Base-by-base conservation (phyloP, 2,329 filamentous ascomycete species). In the Dactylonectria estremocensis region DNA sequence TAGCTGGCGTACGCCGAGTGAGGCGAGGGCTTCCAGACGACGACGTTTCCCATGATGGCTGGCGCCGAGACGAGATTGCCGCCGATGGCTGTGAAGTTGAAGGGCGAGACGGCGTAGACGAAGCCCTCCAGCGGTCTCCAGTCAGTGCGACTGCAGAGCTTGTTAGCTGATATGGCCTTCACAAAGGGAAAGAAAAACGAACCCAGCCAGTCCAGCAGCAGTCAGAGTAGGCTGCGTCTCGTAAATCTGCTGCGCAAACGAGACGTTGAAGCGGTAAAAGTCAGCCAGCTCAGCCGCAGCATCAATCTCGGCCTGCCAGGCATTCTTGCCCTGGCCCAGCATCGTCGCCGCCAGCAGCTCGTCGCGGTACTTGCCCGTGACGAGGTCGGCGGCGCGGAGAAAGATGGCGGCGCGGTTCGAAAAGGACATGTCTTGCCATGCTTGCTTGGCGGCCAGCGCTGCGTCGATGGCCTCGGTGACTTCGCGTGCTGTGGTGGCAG, bases 271-370 rank as follows among this genome's bases (percentile, higher is more conserved):
- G 78, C 94, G 90, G 79, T 98, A 85, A 83, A 98, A 98, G 80
- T 98, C 95, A 74, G 90, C 92, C 74, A 97, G 83, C 86, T 43
- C 37, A 6, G 37, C 37, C 14, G 37, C 95, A 45, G 95, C 89
- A 81, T 98, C 95, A 71, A 98, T 98, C 86, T 98, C 95, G 16
- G 95, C 95, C 83, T 98, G 95, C 94, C 94, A 98, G 37, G 93
- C 94, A 80, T 97, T 98, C 89, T 98, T 98, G 76, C 95, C 95
- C 83, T 98, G 95, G 65, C 95, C 95, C 22, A 97, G 85, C 90
- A 98, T 97, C 5, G 95, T 98, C 40, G 94, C 90, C 6, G 95
- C 95, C 92, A 98, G 96, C 75, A 98, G 89, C 62, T 97, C 93
- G 82, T 97, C 97, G 78, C 95, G 90, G 83, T 98, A 98, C 84